Conservation (phyloP, 2,329 filamentous ascomycete genomes). For the Stagonosporopsis cucurbitacearum region DNA sequence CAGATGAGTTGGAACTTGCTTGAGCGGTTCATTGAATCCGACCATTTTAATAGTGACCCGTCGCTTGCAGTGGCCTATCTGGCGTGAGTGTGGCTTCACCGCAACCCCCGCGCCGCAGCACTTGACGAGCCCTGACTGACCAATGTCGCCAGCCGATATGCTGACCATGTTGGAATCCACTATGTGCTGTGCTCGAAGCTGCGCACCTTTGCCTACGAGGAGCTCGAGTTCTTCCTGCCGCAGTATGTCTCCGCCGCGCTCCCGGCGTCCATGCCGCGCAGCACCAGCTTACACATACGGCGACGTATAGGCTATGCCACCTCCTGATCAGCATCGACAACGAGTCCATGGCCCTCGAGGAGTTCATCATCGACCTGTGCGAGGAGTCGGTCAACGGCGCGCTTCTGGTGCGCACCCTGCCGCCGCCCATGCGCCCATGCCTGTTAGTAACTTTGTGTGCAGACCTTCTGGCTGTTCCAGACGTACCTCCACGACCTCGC, state of each 20-base stretch:
- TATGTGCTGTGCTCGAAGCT: conserved; percentile 89
- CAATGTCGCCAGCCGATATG: conserved; percentile 71
- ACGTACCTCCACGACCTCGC: conserved; percentile 85
- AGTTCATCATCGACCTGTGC: conserved; percentile 84
- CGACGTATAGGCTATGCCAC: conserved; percentile 68
- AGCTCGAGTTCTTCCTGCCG: conserved; percentile 91
- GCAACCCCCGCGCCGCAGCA: conserved; percentile 17
- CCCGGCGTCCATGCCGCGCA: conserved; percentile 13
- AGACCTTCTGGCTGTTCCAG: conserved; percentile 93
- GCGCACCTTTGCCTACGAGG: conserved; percentile 86
- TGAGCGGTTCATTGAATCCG: conserved; percentile 89
- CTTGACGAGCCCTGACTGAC: conserved; percentile 4
- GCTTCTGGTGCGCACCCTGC: conserved; percentile 67
- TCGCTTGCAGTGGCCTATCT: conserved; percentile 89
- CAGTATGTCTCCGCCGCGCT: conserved; percentile 48
- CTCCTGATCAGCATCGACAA: conserved; percentile 87
- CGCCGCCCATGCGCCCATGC: not conserved
- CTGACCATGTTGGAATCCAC: conserved; percentile 88
- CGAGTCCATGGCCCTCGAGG: conserved; percentile 89
- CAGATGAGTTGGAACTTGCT: conserved; percentile 78
- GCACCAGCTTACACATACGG: conserved; percentile 49
- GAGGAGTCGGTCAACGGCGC: conserved; percentile 87
- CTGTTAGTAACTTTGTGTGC: conserved; percentile 15
- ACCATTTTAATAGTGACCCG: conserved; percentile 91
- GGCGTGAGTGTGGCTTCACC: conserved; percentile 66